Conservation (phyloP, 1,139 yeast genomes). For the Saccharomyces hybrid region DNA sequence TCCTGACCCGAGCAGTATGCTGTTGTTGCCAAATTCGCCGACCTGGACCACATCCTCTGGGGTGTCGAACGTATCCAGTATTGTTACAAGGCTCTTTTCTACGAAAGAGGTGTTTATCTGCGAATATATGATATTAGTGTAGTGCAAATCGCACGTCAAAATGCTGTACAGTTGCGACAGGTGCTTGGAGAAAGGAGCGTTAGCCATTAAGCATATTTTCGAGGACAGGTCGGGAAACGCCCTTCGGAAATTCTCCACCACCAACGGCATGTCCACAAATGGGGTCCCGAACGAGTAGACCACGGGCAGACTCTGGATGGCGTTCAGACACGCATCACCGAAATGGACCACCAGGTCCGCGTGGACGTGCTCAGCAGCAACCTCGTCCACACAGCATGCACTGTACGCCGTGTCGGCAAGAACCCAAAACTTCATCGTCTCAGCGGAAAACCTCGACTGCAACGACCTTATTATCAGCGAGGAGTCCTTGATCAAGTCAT, state of each 20-base stretch:
- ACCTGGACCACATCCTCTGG: slow-evolving; percentile 6
- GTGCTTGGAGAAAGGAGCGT: slow-evolving; percentile 49
- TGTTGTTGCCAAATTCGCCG: slow-evolving; percentile 27
- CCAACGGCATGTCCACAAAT: slow-evolving; percentile 34
- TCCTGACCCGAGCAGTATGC: slow-evolving; percentile 11
- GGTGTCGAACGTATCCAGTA: slow-evolving; percentile 38
- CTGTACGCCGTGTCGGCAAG: slow-evolving; percentile 95
- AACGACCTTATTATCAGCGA: slow-evolving; percentile 53
- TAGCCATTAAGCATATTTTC: slow-evolving; percentile 57
- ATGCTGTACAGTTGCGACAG: slow-evolving; percentile 34
- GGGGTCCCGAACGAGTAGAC: slow-evolving; percentile 74
- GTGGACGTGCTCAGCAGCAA: slow-evolving; percentile 86
- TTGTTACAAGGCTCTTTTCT: slow-evolving; percentile 29
- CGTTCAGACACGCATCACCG: slow-evolving; percentile 89
- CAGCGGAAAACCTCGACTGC: slow-evolving; percentile 15
- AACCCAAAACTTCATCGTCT: slow-evolving; percentile 46
- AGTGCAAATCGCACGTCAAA: slow-evolving; percentile 34
- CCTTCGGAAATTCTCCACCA: slow-evolving; percentile 36
- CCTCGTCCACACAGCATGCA: slow-evolving; percentile 93
- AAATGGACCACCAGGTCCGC: slow-evolving; percentile 86
- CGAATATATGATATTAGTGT: slow-evolving; percentile 42
- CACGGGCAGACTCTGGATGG: slow-evolving; percentile 63
- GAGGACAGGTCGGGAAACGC: slow-evolving; percentile 35
- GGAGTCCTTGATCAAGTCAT: slow-evolving; percentile 67
- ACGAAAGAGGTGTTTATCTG: slow-evolving; percentile 38